Conservation (phyloP, 78 protist genomes). For the Dictyostelium brefeldianum region DNA sequence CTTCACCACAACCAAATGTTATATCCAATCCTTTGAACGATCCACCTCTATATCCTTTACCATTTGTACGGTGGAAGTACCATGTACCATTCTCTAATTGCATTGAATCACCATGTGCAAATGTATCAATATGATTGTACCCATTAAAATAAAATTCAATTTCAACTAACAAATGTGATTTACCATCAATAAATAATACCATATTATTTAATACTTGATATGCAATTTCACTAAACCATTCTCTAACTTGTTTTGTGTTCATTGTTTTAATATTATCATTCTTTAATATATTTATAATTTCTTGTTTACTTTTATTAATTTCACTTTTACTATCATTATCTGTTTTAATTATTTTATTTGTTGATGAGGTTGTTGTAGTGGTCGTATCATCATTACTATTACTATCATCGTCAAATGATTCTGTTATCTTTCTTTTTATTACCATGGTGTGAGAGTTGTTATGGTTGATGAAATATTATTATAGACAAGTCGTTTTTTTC, state of each 20-base stretch:
- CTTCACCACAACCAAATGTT: conserved; percentile 39
- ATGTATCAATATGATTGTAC: conserved; percentile 31
- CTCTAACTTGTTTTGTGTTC: not conserved
- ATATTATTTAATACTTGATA: conserved; percentile 20
- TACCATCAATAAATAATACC: not conserved
- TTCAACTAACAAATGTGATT: conserved; percentile 10
- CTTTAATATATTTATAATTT: not conserved
- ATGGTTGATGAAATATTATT: too few relatives aligned
- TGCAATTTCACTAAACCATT: conserved; percentile 18
- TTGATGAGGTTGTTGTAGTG: not conserved
- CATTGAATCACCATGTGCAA: conserved; percentile 44
- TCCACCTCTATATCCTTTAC: conserved; percentile 26
- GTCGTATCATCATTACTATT: not conserved
- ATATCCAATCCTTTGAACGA: conserved; percentile 68
- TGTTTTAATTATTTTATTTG: not conserved
- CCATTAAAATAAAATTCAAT: conserved; percentile 63
- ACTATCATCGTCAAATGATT: not conserved
- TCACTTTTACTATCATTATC: not conserved
- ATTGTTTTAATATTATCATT: conserved; percentile 7
- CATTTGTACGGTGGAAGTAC: conserved; percentile 72
- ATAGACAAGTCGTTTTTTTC: too few relatives aligned
- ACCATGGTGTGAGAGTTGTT: not conserved
- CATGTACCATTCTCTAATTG: conserved; percentile 17
- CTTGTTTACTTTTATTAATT: not conserved
- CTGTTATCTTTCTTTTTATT: not conserved